Percentiles rank a stretch among this genome's conserved stretches.
Evolutionary conservation across 116 monocot species (phyloP).

Genomic region (Zostera marina): DNA sequence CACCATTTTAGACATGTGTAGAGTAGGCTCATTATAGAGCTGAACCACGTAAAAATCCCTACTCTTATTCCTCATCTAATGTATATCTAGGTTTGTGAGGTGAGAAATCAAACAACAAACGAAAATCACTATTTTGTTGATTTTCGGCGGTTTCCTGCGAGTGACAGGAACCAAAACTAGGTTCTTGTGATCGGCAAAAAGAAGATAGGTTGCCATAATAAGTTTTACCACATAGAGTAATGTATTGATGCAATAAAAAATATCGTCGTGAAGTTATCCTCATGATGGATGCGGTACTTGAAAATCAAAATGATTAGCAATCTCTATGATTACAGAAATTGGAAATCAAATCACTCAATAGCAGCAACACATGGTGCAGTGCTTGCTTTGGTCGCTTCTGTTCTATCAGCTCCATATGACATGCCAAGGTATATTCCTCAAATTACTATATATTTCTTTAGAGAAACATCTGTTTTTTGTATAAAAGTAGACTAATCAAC

Average conservation of each 20-base stretch:
- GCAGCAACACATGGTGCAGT: constrained; percentile 79
- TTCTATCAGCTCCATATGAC: constrained; percentile 77
- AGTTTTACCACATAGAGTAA: too few species aligned
- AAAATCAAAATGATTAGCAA: background rate
- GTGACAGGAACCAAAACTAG: too few species aligned
- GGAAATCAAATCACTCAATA: constrained; percentile 29
- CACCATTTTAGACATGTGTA: too few species aligned
- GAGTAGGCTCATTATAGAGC: too few species aligned
- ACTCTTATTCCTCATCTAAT: too few species aligned
- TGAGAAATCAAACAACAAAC: too few species aligned
- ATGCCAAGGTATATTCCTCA: constrained; percentile 59
- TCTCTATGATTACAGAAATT: constrained; percentile 32
- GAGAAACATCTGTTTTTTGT: background rate
- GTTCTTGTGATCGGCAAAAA: too few species aligned
- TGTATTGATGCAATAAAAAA: background rate
- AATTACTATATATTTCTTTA: background rate
- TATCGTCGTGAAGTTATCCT: background rate
- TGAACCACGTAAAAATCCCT: too few species aligned
- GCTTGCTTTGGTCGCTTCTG: constrained; percentile 77
- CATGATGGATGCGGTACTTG: background rate
- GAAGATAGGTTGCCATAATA: too few species aligned
- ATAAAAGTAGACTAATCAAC: background rate
- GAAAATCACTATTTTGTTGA: too few species aligned
- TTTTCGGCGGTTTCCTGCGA: too few species aligned
- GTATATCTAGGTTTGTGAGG: too few species aligned